These are phyloP conservation scores for Pyrus pyrifolia DNA, from an alignment of 306 rosid species.

Conservation along the genomic window DNA sequence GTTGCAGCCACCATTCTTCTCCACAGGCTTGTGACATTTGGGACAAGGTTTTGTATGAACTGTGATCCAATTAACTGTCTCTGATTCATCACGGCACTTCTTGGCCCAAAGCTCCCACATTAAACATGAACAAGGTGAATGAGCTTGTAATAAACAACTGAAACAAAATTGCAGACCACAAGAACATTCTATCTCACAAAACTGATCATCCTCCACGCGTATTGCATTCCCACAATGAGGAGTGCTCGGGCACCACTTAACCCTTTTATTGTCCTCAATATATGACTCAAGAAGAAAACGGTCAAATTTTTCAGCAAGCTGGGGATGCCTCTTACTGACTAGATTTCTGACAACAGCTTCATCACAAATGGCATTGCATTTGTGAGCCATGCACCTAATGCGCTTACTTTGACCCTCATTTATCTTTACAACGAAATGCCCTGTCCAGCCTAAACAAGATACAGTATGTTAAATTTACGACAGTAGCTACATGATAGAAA, in stretches of 20 bases:
- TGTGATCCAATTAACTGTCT: slow-evolving; percentile 95
- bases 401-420: slow-evolving; percentile 96
- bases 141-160: slow-evolving; percentile 69
- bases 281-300: slow-evolving; percentile 93
- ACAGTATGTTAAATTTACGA: neutral
- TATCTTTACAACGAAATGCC: slow-evolving; percentile 79
- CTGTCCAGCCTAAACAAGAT: slow-evolving; percentile 68
- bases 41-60: slow-evolving; percentile 95
- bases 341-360: slow-evolving; percentile 64
- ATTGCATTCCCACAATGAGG: slow-evolving; percentile 98
- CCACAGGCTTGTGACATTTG: slow-evolving; percentile 90
- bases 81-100: slow-evolving; percentile 96
- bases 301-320: slow-evolving; percentile 83
- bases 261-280: slow-evolving; percentile 91
- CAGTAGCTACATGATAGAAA: neutral
- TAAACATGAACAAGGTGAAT: slow-evolving; percentile 92
- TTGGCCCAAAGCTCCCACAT: slow-evolving; percentile 96
- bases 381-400: slow-evolving; percentile 83
- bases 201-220: slow-evolving; percentile 65
- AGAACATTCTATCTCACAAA: slow-evolving; percentile 90
- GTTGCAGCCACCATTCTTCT: slow-evolving; percentile 99
- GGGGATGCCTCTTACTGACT: slow-evolving; percentile 49
- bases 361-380: slow-evolving; percentile 85
- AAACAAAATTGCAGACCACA: slow-evolving; percentile 93
- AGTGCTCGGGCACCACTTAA: slow-evolving; percentile 91